Evolutionary conservation across 805 yeast species (phyloP).

Genomic region (Ogataea ganodermae): DNA sequence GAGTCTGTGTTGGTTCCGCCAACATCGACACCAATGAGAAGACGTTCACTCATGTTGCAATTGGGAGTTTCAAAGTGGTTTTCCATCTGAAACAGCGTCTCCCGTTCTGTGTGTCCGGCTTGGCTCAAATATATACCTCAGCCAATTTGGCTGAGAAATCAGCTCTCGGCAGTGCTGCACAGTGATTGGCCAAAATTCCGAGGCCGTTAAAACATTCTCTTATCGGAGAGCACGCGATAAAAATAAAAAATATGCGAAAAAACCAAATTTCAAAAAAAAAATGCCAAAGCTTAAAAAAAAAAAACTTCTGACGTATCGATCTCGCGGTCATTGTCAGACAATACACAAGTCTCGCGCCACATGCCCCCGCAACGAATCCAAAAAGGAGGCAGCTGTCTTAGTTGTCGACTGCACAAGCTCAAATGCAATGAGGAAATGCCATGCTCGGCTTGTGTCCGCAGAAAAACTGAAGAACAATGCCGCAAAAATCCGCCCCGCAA

Average conservation of each 20-base stretch:
- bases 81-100: not conserved
- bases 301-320: too few relatives aligned
- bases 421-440: slow-evolving; percentile 19
- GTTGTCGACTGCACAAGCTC: slow-evolving; percentile 14
- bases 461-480: slow-evolving; percentile 26
- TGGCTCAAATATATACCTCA: too few relatives aligned
- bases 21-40: slow-evolving; percentile 48
- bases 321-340: too few relatives aligned
- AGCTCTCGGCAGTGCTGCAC: not conserved
- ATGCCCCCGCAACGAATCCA: slow-evolving; percentile 1
- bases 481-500: slow-evolving; percentile 30
- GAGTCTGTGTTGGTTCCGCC: slow-evolving; percentile 55
- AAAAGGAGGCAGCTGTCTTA: slow-evolving; percentile 13
- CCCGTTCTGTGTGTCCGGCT: too few relatives aligned
- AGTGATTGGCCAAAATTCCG: not conserved
- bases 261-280: not conserved
- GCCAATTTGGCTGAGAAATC: too few relatives aligned
- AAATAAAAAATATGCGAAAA: not conserved
- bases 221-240: not conserved
- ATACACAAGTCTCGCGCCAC: too few relatives aligned
- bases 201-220: not conserved
- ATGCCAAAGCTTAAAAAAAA: not conserved
- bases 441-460: slow-evolving; percentile 12
- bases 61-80: not conserved
- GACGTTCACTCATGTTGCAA: not conserved